These are phyloP conservation scores for Xylaria multiplex DNA, from an alignment of 2,329 filamentous ascomycete species.

Conservation along the genomic window DNA sequence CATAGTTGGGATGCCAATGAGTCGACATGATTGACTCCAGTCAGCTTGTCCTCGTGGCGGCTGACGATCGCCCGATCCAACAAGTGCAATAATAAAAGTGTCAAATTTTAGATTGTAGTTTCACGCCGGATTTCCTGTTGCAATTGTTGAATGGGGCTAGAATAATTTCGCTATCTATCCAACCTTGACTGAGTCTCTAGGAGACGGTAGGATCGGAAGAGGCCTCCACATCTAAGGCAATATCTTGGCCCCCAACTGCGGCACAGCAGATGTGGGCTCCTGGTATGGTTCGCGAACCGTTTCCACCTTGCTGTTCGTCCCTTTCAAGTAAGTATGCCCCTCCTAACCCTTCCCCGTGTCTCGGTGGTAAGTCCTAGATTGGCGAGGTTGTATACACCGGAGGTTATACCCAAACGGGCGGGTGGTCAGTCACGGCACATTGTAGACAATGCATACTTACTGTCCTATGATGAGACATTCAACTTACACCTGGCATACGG, in stretches of 20 bases:
- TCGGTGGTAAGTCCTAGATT: background rate
- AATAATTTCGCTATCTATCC: background rate
- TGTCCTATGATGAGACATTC: no score
- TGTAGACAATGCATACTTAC: no score
- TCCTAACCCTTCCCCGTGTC: background rate
- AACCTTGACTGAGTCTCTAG: background rate
- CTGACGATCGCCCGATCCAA: background rate
- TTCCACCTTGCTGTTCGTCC: background rate
- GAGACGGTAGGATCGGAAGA: slow-evolving; percentile 1
- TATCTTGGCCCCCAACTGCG: slow-evolving; percentile 28
- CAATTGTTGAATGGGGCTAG: no score
- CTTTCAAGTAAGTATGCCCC: background rate
- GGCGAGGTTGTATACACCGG: background rate
- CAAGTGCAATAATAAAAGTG: slow-evolving; percentile 4
- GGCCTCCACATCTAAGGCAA: slow-evolving; percentile 32
- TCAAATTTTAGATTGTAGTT: background rate
- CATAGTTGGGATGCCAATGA: background rate
- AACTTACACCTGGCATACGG: no score
- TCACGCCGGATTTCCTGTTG: background rate
- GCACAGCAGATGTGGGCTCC: slow-evolving; percentile 20
- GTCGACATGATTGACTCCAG: slow-evolving; percentile 13
- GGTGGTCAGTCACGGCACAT: no score
- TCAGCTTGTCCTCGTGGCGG: background rate
- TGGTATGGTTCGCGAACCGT: slow-evolving; percentile 21
- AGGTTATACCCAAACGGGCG: no score